These are phyloP conservation scores for Fusarium sp. DNA, from an alignment of 2,329 filamentous ascomycete species.

Conservation along the genomic window DNA sequence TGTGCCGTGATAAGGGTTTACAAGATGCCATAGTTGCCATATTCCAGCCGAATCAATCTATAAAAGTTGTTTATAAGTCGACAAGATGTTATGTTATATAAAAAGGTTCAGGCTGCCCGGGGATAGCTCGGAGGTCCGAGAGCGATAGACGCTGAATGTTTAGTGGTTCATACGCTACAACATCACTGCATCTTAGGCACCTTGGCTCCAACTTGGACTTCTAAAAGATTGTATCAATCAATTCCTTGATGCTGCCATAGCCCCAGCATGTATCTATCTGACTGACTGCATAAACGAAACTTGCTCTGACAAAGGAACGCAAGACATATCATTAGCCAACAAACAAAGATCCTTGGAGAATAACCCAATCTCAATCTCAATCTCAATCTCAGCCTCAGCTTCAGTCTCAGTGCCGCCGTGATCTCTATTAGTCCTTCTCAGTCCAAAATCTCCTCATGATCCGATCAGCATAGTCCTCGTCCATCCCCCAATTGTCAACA, in stretches of 20 bases:
- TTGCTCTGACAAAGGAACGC: background rate
- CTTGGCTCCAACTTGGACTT: background rate
- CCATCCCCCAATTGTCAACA: conserved; percentile 60
- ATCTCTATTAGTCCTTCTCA: conserved; percentile 5
- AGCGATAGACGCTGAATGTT: background rate
- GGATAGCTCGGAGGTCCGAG: conserved; percentile 17
- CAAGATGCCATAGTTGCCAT: background rate
- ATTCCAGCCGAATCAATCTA: too few species aligned
- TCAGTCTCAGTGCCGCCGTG: background rate
- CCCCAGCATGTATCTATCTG: background rate
- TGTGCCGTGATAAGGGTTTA: background rate
- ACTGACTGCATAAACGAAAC: background rate
- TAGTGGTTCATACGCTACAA: conserved; percentile 16
- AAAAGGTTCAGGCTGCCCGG: background rate
- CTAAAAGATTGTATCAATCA: background rate
- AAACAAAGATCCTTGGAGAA: background rate
- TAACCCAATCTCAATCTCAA: too few species aligned
- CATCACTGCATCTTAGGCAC: too few species aligned
- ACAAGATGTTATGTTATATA: background rate
- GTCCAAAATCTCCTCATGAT: conserved; percentile 61
- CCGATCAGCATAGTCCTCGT: conserved; percentile 61
- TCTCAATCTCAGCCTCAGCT: too few species aligned
- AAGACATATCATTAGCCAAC: background rate
- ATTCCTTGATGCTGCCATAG: background rate
- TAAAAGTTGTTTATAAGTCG: background rate